These are phyloP conservation scores for Xylaria venustula DNA, from an alignment of 495 filamentous ascomycete species.

Conservation along the genomic window DNA sequence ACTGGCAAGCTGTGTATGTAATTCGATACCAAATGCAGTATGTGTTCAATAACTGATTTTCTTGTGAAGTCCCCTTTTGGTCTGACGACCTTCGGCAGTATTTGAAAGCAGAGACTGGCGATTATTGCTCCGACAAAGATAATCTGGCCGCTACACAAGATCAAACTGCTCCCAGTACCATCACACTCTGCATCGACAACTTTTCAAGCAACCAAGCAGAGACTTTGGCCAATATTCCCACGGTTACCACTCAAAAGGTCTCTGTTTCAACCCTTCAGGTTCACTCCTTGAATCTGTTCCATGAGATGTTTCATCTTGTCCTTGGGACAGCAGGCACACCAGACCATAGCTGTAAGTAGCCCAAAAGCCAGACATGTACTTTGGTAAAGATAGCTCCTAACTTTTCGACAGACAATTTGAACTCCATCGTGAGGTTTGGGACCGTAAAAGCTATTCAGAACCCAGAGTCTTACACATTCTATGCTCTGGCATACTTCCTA, in stretches of 20 bases:
- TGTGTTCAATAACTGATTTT: too few relatives aligned
- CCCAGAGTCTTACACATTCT: constrained; percentile 3
- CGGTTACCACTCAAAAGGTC: not conserved
- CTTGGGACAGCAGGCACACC: not conserved
- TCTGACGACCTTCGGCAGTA: constrained; percentile 5
- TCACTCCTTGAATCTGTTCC: constrained; percentile 7
- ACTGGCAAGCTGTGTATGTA: too few relatives aligned
- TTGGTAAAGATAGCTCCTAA: not conserved
- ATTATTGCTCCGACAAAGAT: not conserved
- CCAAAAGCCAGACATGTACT: not conserved
- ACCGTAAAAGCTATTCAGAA: not conserved
- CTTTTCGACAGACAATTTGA: not conserved
- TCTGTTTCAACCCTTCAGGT: constrained; percentile 3
- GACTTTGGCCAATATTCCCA: not conserved
- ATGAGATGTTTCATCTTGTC: constrained; percentile 4
- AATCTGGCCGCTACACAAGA: not conserved
- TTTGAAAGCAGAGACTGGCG: not conserved
- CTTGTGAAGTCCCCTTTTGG: not conserved
- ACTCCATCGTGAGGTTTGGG: constrained; percentile 1
- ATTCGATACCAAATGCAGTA: too few relatives aligned
- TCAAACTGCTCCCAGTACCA: not conserved
- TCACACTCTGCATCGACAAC: constrained; percentile 2
- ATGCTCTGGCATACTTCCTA: constrained; percentile 3
- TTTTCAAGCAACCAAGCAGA: not conserved
- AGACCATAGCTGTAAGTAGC: not conserved